phyloP scores from a whole-genome alignment of 768 basidiomycete species.

The Termitomyces sp. region DNA sequence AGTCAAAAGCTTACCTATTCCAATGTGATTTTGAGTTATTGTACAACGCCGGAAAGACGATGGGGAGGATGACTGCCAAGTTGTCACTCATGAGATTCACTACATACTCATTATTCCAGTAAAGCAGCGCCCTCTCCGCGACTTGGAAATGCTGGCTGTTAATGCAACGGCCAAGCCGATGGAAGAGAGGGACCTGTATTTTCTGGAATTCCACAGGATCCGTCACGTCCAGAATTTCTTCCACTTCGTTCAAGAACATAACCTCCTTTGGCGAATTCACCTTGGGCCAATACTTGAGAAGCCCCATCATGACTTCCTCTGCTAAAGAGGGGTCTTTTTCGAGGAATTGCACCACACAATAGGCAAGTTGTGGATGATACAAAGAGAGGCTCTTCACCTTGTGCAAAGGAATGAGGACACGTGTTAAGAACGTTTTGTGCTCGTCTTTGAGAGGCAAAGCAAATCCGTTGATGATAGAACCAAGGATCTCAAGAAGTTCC shows the following conservation, averaged over 20 bases:
- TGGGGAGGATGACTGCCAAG: conserved; percentile 78
- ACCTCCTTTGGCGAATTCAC: conserved; percentile 99
- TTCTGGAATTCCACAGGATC: conserved; percentile 96
- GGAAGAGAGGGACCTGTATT: conserved; percentile 88
- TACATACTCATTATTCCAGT: conserved; percentile 99
- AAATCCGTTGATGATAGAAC: conserved; percentile 99
- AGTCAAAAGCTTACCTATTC: conserved; percentile 77
- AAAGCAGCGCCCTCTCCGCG: conserved; percentile 91
- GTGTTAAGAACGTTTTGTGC: conserved; percentile 95
- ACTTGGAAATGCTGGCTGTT: conserved; percentile 99
- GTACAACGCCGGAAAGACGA: conserved; percentile 95
- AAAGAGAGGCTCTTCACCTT: conserved; percentile 97
- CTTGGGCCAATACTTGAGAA: conserved; percentile 98
- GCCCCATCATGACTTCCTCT: conserved; percentile 92
- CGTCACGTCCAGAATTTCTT: conserved; percentile 97
- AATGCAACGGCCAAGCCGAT: conserved; percentile 93
- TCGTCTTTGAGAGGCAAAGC: conserved; percentile 97
- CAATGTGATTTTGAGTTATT: conserved; percentile 96
- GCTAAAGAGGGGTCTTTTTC: conserved; percentile 92
- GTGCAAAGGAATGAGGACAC: conserved; percentile 91
- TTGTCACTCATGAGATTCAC: conserved; percentile 99
- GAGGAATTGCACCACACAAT: conserved; percentile 97
- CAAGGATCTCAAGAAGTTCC: conserved; percentile 94
- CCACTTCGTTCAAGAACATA: conserved; percentile 99
- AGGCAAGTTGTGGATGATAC: conserved; percentile 98